Evolutionary conservation across 306 rosid genomes (phyloP), one percentile per base, ranked within the genome.

Genomic region (Casuarina glauca): DNA sequence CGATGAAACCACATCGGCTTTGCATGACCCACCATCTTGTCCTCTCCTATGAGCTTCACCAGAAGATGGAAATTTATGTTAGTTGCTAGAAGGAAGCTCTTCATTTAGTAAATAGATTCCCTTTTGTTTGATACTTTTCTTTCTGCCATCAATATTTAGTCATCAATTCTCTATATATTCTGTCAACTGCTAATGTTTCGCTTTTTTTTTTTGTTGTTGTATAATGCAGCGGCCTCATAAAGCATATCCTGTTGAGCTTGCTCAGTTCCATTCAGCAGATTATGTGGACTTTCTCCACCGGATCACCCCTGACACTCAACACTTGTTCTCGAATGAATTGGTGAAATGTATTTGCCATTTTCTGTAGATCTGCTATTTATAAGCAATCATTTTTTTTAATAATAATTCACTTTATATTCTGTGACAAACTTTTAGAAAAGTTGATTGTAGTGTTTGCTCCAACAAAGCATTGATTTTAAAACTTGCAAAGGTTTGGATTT

Each of bases 11-110:
- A 20, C 99, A 95, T 82, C 89, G 99, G 72, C 90, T 95, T 48
- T 93, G 97, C 84, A 95, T 95, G 99, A 93, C 99, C 38, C 99
- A 93, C 78, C 99, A 93, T 85, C 97, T 95, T 35, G 99, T 95
- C 76, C 99, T 95, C 84, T 91, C 99, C 1, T 95, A 95, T 5
- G 97, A 91, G 15, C 99, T 95, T 81, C 97, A 95, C 80, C 88
- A 91, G 79, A 93, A 95, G 87, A 95, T 95, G 99, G 99, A 95
- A 88, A 84, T 95, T 79, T 95, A 90, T 87, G 97, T 95, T 73
- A 85, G 97, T 92, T 44, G 38, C 82, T 69, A 70, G 9, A 68
- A 19, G 51, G 54, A 36, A 73, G 57, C 75, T 53, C 68, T 16
- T 35, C 17, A 17, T 67, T 8, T 66, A 2, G 9, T 66, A 41